These are phyloP conservation scores for Leptosphaerulina australis DNA, from an alignment of 2,329 filamentous ascomycete species.

Conservation along the genomic window DNA sequence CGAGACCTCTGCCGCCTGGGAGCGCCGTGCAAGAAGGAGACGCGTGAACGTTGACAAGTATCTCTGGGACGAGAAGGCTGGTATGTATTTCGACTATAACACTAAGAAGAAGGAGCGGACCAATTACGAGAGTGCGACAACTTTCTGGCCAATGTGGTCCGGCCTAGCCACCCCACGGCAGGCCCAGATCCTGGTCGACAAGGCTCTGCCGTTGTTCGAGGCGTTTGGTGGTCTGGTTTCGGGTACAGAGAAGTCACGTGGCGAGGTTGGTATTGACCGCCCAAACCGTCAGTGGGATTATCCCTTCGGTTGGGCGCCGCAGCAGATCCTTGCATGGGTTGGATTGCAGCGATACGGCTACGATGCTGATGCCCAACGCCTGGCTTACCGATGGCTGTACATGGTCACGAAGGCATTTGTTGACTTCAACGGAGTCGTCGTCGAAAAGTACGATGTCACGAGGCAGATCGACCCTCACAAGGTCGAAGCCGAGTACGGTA, in stretches of 20 bases:
- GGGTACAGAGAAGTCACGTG: slow-evolving; percentile 87
- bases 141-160: slow-evolving; percentile 97
- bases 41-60: slow-evolving; percentile 89
- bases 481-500: slow-evolving; percentile 96
- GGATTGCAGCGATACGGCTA: slow-evolving; percentile 91
- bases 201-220: slow-evolving; percentile 86
- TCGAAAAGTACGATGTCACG: slow-evolving; percentile 98
- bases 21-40: slow-evolving; percentile 82
- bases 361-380: slow-evolving; percentile 81
- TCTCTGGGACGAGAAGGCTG: slow-evolving; percentile 87
- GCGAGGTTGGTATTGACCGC: slow-evolving; percentile 75
- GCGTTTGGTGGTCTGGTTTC: slow-evolving; percentile 85
- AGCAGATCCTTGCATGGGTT: slow-evolving; percentile 98
- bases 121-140: slow-evolving; percentile 88
- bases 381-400: slow-evolving; percentile 96
- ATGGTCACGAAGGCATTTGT: slow-evolving; percentile 99
- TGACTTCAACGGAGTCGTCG: slow-evolving; percentile 96
- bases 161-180: slow-evolving; percentile 84
- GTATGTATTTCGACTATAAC: slow-evolving; percentile 98
- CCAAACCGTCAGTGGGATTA: slow-evolving; percentile 99
- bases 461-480: slow-evolving; percentile 86
- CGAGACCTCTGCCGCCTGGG: slow-evolving; percentile 87
- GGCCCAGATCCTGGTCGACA: slow-evolving; percentile 80
- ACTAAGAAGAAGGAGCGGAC: slow-evolving; percentile 80
- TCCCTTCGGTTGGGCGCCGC: slow-evolving; percentile 96